phyloP scores from a whole-genome alignment of 495 filamentous ascomycete genomes.

The Talaromyces trachyspermus region DNA sequence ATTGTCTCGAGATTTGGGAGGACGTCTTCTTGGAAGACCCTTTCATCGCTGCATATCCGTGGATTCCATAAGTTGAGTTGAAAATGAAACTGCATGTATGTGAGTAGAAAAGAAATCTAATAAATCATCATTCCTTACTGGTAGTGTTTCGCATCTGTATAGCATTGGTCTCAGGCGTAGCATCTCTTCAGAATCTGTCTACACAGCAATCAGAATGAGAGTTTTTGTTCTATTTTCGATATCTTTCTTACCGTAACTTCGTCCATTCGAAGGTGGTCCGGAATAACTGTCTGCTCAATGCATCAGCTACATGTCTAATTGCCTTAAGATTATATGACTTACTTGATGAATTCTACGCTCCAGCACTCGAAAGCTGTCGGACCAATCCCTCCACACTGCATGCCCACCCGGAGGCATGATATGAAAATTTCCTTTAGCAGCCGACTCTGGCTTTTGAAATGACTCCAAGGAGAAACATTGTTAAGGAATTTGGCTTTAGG shows the following conservation, averaged over 20 bases:
- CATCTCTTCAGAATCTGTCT: background rate
- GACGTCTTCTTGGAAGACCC: background rate
- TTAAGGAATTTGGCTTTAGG: conserved; percentile 1
- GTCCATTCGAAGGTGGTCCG: background rate
- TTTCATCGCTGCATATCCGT: background rate
- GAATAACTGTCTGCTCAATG: background rate
- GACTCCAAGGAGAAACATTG: background rate
- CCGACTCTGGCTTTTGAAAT: background rate
- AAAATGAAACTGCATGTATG: conserved; percentile 2
- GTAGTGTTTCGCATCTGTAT: background rate
- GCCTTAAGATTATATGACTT: background rate
- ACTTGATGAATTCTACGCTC: conserved; percentile 2
- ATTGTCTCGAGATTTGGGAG: background rate
- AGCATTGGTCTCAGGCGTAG: background rate
- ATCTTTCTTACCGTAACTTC: background rate
- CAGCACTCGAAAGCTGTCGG: background rate
- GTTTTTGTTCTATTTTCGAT: background rate
- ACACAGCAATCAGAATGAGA: background rate
- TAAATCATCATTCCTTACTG: background rate
- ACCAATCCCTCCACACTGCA: conserved; percentile 4
- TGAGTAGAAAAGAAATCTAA: background rate
- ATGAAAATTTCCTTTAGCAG: conserved; percentile 2
- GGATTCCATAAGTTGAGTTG: conserved; percentile 6
- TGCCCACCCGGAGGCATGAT: conserved; percentile 4
- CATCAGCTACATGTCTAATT: background rate